A percentile compares a stretch with the other conserved stretches of the same genome.
Conservation (phyloP, 305 asterid genomes). For the Coffea humblotiana region DNA sequence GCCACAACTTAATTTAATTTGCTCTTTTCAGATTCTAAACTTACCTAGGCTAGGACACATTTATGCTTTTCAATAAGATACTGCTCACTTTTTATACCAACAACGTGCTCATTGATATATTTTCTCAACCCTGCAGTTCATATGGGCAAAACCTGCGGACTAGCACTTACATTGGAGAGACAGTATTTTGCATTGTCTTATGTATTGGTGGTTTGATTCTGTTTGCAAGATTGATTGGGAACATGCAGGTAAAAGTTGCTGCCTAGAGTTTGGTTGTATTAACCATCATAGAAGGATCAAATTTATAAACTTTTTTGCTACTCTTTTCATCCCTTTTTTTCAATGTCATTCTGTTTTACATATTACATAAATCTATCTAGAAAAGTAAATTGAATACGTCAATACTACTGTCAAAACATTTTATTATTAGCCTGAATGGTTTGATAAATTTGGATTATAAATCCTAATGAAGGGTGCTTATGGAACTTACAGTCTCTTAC, state of each 20-base stretch:
- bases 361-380: too few relatives aligned
- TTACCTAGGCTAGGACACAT: not conserved
- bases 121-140: constrained; percentile 55
- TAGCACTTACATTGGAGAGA: constrained; percentile 93
- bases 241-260: constrained; percentile 71
- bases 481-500: not conserved
- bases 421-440: not conserved
- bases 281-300: not conserved
- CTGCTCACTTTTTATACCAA: not conserved
- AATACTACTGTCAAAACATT: not conserved
- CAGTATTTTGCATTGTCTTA: constrained; percentile 61
- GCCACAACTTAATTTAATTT: not conserved
- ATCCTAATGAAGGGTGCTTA: not conserved
- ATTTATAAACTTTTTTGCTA: too few relatives aligned
- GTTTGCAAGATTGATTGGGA: constrained; percentile 85
- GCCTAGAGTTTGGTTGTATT: not conserved
- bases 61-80: not conserved
- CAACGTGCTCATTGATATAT: not conserved
- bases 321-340: not conserved
- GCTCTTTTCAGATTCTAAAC: not conserved
- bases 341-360: not conserved
- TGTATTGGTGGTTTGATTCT: constrained; percentile 76
- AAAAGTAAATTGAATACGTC: not conserved
- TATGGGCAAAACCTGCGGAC: constrained; percentile 86
- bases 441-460: not conserved